A percentile compares a stretch with the other conserved stretches of the same genome.
Evolutionary conservation across 495 filamentous ascomycete genomes (phyloP).

Genomic region (Lophium mytilinum): DNA sequence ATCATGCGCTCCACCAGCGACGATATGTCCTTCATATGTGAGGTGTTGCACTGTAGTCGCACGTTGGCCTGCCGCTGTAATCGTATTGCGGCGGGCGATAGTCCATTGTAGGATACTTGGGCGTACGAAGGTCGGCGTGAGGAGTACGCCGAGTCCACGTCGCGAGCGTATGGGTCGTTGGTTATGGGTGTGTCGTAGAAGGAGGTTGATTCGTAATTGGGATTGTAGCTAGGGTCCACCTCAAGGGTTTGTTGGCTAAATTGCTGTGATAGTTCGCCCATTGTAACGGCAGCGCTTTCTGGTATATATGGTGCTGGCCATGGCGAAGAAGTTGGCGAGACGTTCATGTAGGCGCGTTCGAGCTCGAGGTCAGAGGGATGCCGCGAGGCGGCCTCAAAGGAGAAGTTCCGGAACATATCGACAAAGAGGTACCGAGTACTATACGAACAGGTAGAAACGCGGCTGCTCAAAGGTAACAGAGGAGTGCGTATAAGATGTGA

Average conservation of each 20-base stretch:
- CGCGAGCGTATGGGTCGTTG: conserved; percentile 10
- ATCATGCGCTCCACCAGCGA: conserved; percentile 24
- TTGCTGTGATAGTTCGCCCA: conserved; percentile 15
- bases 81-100: conserved; percentile 12
- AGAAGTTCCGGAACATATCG: conserved; percentile 21
- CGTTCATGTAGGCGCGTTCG: conserved; percentile 17
- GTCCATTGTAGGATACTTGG: background rate
- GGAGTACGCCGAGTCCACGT: background rate
- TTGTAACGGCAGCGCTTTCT: conserved; percentile 11
- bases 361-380: conserved; percentile 8
- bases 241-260: conserved; percentile 15
- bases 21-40: conserved; percentile 24
- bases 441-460: background rate
- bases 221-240: conserved; percentile 3
- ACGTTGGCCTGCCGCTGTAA: conserved; percentile 25
- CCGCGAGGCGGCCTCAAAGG: conserved; percentile 19
- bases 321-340: conserved; percentile 17
- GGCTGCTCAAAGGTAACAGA: background rate
- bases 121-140: background rate
- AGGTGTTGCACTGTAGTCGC: conserved; percentile 21
- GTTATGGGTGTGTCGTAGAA: conserved; percentile 12
- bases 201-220: background rate
- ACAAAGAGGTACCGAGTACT: background rate
- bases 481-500: no score
- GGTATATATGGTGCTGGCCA: conserved; percentile 1